Conservation (phyloP, 495 filamentous ascomycete genomes). For the Chaetomium cochliodes region DNA sequence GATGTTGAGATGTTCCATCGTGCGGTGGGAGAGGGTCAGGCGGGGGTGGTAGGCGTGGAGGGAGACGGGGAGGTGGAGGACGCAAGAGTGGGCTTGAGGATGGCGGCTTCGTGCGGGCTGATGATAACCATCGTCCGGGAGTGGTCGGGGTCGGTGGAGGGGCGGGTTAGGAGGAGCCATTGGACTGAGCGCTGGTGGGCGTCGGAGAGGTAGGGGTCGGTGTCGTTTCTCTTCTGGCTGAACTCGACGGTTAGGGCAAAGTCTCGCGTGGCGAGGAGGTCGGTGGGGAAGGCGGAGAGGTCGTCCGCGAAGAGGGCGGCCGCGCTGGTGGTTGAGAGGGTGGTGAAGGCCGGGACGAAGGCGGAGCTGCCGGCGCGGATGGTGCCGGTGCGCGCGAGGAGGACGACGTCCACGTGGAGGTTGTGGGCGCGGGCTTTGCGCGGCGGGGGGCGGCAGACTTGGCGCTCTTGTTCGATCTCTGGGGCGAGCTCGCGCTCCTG, state of each 20-base stretch:
- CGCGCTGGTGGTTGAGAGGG: conserved; percentile 37
- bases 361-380: conserved; percentile 29
- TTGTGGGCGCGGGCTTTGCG: conserved; percentile 42
- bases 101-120: too few species aligned
- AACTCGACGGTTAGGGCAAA: conserved; percentile 52
- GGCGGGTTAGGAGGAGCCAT: conserved; percentile 53
- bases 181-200: conserved; percentile 56
- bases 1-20: conserved; percentile 50
- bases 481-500: conserved; percentile 67
- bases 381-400: conserved; percentile 10
- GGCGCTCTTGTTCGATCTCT: conserved; percentile 59
- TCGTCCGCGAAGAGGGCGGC: conserved; percentile 30
- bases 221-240: background rate
- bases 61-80: background rate
- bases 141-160: conserved; percentile 10
- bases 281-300: conserved; percentile 35
- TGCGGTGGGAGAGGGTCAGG: conserved; percentile 30
- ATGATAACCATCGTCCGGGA: conserved; percentile 39
- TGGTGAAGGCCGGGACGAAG: conserved; percentile 51
- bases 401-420: conserved; percentile 49
- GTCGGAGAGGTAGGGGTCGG: conserved; percentile 39
- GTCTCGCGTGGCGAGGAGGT: conserved; percentile 57
- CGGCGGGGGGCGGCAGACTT: conserved; percentile 51
- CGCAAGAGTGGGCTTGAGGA: too few species aligned
- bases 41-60: conserved; percentile 10